Percentiles rank a stretch among this genome's conserved stretches.
These are phyloP conservation scores for Madurella mycetomatis DNA, from an alignment of 2,329 filamentous ascomycete species.

Conservation along the genomic window DNA sequence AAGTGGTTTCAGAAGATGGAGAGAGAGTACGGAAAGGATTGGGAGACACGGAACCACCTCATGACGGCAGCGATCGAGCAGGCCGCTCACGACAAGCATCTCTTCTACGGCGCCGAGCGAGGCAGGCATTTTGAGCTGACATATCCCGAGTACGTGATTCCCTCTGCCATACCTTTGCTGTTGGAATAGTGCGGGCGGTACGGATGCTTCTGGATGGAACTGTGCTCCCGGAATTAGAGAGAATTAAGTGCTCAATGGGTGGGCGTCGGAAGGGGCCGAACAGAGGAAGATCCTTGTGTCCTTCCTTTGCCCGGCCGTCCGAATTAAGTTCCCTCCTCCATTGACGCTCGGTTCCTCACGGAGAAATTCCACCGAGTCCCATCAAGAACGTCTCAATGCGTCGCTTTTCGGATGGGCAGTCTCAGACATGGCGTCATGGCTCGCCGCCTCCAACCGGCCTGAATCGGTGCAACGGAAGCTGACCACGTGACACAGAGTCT, in stretches of 20 bases:
- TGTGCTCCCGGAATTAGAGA: not conserved
- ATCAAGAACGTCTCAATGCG: not conserved
- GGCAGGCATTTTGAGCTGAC: slow-evolving; percentile 48
- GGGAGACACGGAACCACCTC: slow-evolving; percentile 49
- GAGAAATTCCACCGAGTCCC: not conserved
- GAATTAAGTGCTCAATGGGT: not conserved
- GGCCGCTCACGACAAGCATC: slow-evolving; percentile 54
- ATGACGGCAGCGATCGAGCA: slow-evolving; percentile 51
- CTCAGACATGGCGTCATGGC: not conserved
- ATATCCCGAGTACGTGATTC: slow-evolving; percentile 53
- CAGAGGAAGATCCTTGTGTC: not conserved
- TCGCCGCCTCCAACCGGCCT: not conserved
- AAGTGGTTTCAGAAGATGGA: slow-evolving; percentile 45
- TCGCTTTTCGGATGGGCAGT: not conserved
- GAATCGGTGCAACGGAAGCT: slow-evolving; percentile 22
- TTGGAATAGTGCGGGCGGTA: not conserved
- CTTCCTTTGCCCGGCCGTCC: not conserved
- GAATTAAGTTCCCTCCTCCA: not conserved
- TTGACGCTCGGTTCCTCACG: not conserved
- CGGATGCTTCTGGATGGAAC: not conserved
- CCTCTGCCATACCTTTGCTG: slow-evolving; percentile 1
- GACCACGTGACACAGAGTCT: slow-evolving; percentile 41
- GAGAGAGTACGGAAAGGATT: slow-evolving; percentile 42
- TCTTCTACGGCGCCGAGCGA: slow-evolving; percentile 45
- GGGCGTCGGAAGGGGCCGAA: not conserved